Conservation (phyloP, 1,284 basidiomycete genomes). For the Ustilago xerochloae region DNA sequence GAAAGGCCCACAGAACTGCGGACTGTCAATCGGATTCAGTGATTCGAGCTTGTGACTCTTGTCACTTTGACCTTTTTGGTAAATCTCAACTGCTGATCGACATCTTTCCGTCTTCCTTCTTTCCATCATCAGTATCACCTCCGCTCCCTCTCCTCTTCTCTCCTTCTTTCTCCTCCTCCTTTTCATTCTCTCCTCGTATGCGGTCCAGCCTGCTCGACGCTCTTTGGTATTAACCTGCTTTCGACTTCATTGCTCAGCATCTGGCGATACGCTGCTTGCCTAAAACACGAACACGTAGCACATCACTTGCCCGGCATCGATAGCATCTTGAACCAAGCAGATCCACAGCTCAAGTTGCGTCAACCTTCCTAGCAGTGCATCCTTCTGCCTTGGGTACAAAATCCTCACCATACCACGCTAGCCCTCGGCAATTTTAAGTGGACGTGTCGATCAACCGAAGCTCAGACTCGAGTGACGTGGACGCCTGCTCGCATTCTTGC, state of each 20-base stretch:
- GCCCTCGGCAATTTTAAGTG: no score
- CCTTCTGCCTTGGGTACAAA: no score
- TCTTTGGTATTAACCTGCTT: not conserved
- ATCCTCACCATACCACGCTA: no score
- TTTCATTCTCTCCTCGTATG: not conserved
- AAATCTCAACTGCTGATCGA: not conserved
- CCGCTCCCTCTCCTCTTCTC: not conserved
- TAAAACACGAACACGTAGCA: no score
- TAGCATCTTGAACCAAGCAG: not conserved
- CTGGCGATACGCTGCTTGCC: not conserved
- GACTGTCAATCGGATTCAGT: not conserved
- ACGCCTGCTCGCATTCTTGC: no score
- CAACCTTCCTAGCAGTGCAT: no score
- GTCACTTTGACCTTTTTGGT: not conserved
- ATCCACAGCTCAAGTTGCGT: no score
- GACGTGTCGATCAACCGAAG: no score
- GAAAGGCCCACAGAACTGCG: not conserved
- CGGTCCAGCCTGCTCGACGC: no score
- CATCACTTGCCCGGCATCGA: no score
- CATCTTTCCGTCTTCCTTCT: not conserved
- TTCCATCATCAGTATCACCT: not conserved
- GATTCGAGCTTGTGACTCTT: constrained; percentile 9
- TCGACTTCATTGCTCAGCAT: not conserved
- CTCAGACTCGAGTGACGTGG: no score
- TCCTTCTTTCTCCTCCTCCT: not conserved